Base-by-base conservation (phyloP, 305 asterid genomes). In the Fraxinus velutina region DNA sequence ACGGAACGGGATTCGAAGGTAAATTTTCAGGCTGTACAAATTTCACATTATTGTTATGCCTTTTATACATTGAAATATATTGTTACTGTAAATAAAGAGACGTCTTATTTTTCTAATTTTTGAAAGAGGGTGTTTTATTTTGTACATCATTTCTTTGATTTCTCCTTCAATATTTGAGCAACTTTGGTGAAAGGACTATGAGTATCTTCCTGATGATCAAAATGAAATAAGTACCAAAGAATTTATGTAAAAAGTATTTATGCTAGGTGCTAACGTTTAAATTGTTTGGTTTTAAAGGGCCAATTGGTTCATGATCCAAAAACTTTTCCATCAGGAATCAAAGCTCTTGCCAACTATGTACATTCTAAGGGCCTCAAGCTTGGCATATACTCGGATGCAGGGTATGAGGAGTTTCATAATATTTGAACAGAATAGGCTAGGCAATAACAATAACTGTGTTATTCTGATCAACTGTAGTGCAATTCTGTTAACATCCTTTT, bases 351-450 rank as follows among this genome's bases (percentile, higher is more conserved):
- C 34, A 97, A 93, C 88, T 93, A 93, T 84, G 94, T 94, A 68
- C 99, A 96, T 82, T 89, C 89, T 1, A 96, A 90, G 88, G 98
- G 97, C 78, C 93, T 96, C 68, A 96, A 94, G 90, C 92, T 96
- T 5, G 98, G 99, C 52, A 91, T 96, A 82, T 96, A 96, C 87
- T 94, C 98, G 37, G 98, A 94, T 87, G 99, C 99, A 81, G 99
- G 99, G 99, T 96, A 91, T n/a, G 93, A 71, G 22, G 55, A 80
- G 55, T 73, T 81, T 76, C 57, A 73, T 32, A 77, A 62, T 32
- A 62, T 68, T 83, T 77, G 75, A 60, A 80, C 83, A 32, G 70
- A 75, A 33, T 79, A 32, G 72, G 74, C 64, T 66, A 73, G 62
- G 22, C 57, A 19, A 77, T 32, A 30, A 36, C 55, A 68, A 52